Percentiles rank a stretch among this genome's conserved stretches.
phyloP scores from a whole-genome alignment of 2,329 filamentous ascomycete genomes.

The Beauveria brongniartii region DNA sequence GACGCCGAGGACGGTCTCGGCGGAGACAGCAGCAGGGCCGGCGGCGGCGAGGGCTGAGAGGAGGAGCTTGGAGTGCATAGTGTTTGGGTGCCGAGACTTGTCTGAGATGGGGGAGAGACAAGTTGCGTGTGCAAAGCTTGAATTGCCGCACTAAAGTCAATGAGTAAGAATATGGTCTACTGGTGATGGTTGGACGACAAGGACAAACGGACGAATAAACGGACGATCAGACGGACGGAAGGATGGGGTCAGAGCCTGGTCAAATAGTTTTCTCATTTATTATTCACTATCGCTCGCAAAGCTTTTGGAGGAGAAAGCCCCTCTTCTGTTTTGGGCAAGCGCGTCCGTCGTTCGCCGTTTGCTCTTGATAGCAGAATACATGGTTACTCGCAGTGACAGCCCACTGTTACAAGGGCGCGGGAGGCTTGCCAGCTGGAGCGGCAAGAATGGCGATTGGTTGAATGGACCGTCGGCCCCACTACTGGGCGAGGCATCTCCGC shows the following conservation, averaged over 20 bases:
- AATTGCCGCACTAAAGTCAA: neutral
- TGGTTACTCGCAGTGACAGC: too few species aligned
- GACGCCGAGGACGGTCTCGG: constrained; percentile 67
- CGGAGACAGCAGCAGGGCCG: constrained; percentile 20
- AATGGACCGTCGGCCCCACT: neutral
- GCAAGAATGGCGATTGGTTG: neutral
- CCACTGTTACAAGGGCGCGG: neutral
- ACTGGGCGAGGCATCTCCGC: neutral
- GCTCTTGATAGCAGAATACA: neutral
- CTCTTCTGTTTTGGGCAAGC: neutral
- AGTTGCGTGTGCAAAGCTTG: neutral
- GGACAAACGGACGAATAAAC: neutral
- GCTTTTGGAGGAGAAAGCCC: neutral
- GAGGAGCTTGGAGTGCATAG: constrained; percentile 33
- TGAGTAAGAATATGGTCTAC: neutral
- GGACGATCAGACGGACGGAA: neutral
- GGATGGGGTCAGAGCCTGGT: neutral
- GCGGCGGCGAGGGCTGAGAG: constrained; percentile 32
- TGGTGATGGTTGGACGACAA: neutral
- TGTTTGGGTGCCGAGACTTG: neutral
- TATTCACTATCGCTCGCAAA: neutral
- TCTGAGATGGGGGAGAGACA: neutral
- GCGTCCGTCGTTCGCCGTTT: neutral
- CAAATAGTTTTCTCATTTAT: constrained; percentile 5
- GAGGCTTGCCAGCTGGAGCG: neutral